Conservation (phyloP, 805 yeast genomes). For the Candida tibetensis region DNA sequence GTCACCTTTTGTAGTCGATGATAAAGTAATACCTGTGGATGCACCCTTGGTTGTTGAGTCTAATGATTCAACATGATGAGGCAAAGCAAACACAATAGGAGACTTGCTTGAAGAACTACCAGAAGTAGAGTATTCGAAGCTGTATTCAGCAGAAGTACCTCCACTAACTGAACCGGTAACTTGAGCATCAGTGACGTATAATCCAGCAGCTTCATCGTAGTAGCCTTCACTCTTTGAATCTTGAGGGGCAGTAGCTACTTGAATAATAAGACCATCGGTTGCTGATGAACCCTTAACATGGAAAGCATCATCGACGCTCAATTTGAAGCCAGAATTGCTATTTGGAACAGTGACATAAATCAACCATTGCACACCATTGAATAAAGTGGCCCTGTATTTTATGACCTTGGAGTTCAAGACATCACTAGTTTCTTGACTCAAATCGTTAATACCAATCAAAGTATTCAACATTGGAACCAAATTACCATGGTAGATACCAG, state of each 20-base stretch:
- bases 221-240: constrained; percentile 31
- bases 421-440: constrained; percentile 33
- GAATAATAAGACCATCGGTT: constrained; percentile 47
- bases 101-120: constrained; percentile 49
- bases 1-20: constrained; percentile 51
- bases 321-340: constrained; percentile 32
- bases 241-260: constrained; percentile 49
- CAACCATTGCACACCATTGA: constrained; percentile 47
- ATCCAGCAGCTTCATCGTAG: constrained; percentile 70
- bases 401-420: constrained; percentile 24
- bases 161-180: constrained; percentile 46
- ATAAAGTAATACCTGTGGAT: constrained; percentile 41
- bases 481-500: constrained; percentile 51
- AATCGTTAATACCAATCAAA: constrained; percentile 42
- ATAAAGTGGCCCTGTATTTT: constrained; percentile 34
- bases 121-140: constrained; percentile 45
- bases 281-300: constrained; percentile 35
- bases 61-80: constrained; percentile 49
- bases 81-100: constrained; percentile 51
- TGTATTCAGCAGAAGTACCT: constrained; percentile 47
- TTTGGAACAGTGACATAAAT: constrained; percentile 48
- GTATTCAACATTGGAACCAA: constrained; percentile 51
- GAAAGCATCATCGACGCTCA: constrained; percentile 30
- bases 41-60: constrained; percentile 21
- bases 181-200: constrained; percentile 51